phyloP scores from a whole-genome alignment of 306 rosid species.

The Quercus alba region DNA sequence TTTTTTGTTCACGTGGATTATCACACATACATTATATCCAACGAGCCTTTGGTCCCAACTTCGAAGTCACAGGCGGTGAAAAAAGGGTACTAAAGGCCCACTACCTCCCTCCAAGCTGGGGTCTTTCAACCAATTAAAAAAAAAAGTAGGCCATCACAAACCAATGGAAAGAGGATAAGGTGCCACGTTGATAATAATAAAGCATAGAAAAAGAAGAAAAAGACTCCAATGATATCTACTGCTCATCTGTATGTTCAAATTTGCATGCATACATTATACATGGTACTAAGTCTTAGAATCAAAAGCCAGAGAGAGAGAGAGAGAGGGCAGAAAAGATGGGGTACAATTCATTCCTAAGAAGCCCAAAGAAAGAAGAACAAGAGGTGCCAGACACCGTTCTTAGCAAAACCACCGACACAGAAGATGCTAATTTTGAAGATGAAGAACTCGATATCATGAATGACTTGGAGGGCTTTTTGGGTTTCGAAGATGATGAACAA shows the following conservation, averaged over 20 bases:
- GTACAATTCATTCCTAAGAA: constrained; percentile 32
- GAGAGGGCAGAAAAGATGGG: constrained; percentile 22
- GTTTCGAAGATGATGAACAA: constrained; percentile 27
- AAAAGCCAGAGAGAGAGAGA: background rate
- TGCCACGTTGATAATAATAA: constrained; percentile 19
- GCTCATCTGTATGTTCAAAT: background rate
- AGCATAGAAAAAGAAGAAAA: background rate
- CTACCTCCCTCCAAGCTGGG: constrained; percentile 16
- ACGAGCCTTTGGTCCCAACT: constrained; percentile 6
- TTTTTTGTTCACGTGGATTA: constrained; percentile 4
- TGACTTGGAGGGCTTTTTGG: constrained; percentile 43
- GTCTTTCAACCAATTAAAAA: constrained; percentile 3
- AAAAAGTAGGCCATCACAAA: background rate
- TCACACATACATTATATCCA: background rate
- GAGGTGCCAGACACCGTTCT: constrained; percentile 42
- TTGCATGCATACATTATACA: constrained; percentile 10
- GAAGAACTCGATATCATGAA: constrained; percentile 47
- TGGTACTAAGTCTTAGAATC: background rate
- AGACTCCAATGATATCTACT: background rate
- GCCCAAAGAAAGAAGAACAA: constrained; percentile 72
- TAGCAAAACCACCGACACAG: constrained; percentile 14
- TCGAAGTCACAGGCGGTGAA: background rate
- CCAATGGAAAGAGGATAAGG: constrained; percentile 42
- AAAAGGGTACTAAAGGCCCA: background rate
- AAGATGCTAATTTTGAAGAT: constrained; percentile 6